Base-by-base conservation (phyloP, 768 basidiomycete genomes). In the Leccinum obscurum region DNA sequence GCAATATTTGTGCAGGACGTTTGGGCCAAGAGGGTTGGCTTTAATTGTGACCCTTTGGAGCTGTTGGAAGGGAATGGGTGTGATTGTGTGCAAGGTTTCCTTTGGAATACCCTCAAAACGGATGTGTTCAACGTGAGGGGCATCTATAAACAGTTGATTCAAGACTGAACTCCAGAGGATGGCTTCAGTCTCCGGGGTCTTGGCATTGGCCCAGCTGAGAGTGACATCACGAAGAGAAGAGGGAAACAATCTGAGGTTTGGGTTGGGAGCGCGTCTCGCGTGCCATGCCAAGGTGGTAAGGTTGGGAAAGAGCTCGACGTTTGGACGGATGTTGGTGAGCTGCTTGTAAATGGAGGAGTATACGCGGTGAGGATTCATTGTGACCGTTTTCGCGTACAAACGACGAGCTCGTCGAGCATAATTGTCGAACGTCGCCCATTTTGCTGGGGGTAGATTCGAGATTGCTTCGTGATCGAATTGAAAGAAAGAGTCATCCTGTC, bases 321-420 rank as follows among this genome's bases (percentile, higher is more conserved):
- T 63, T 54, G 66, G 69, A 32, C 69, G 68, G 22, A 69, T 59
- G 26, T 37, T 20, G 37, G 52, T 46, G 32, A 70, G 66, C 20
- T 69, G 68, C 3, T 61, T 68, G 57, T 71, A 70, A 11, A 69
- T 69, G 54, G 66, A 68, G 44, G 68, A 71, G 46, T 69, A 60
- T 17, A 69, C 46, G 44, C 67, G 69, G 32, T 64, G 67, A 8
- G 69, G 68, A 34, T 50, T 64, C 68, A 62, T 70, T 35, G 69
- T 69, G 1, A 69, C 68, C 4, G 69, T 70, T 54, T 64, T 71
- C n/a, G 46, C 67, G 53, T 69, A 69, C 46, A 71, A 49, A 58
- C 57, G 62, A 10, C 69, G 60, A 37, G 64, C 60, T 1, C 68
- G 67, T 26, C 30, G 59, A 28, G 68, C 67, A 15, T 69, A 71